Evolutionary conservation across 352 stramenopile species (phyloP).

Genomic region (Phytophthora hibernalis): DNA sequence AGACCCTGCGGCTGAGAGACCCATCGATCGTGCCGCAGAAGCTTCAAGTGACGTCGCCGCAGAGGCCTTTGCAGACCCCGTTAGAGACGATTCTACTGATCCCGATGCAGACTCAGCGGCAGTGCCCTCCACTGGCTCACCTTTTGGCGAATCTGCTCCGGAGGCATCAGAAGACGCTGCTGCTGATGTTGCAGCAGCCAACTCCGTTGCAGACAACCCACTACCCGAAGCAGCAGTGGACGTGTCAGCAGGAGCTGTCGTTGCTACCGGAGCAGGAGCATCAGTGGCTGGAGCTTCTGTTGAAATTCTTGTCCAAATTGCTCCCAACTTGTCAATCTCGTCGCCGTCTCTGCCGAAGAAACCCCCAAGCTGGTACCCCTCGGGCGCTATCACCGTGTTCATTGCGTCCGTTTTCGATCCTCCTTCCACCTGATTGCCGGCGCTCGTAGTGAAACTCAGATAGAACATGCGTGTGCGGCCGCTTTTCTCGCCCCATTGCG

Average conservation of each 20-base stretch:
- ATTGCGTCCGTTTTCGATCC: conserved; percentile 26
- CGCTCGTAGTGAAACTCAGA: conserved; percentile 29
- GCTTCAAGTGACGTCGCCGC: neutral
- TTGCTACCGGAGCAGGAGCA: conserved; percentile 3
- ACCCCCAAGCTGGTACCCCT: conserved; percentile 37
- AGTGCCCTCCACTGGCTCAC: too few species aligned
- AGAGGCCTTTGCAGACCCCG: neutral
- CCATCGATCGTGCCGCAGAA: too few species aligned
- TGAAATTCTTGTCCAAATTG: conserved; percentile 32
- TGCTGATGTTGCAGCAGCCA: neutral
- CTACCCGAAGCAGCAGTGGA: conserved; percentile 5
- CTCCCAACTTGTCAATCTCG: conserved; percentile 31
- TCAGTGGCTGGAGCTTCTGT: conserved; percentile 13
- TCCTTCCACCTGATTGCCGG: conserved; percentile 21
- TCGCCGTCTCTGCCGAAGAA: conserved; percentile 33
- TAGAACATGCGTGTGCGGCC: conserved; percentile 30
- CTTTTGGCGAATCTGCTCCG: too few species aligned
- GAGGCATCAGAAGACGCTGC: neutral
- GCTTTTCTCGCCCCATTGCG: conserved; percentile 30
- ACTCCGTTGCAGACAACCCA: conserved; percentile 5
- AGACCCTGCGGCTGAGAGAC: too few species aligned
- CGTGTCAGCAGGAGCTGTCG: too few species aligned
- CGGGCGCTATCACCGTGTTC: conserved; percentile 24
- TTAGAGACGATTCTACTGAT: neutral
- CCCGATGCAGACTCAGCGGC: neutral